Base-by-base conservation (phyloP, 164 flowering plant genomes). In the Hamamelis virginiana region DNA sequence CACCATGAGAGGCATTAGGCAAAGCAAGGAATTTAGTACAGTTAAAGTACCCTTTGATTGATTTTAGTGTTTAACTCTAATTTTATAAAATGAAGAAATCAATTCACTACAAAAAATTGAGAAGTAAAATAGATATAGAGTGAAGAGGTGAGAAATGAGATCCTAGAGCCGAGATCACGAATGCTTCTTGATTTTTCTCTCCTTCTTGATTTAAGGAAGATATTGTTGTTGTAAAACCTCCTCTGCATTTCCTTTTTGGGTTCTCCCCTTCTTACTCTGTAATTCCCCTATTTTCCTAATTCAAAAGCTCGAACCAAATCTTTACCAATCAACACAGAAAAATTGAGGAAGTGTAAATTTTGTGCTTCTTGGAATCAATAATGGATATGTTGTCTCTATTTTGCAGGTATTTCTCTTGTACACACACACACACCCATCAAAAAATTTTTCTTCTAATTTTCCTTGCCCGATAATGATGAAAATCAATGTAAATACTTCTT, bases 181-280 rank as follows among this genome's bases (percentile, higher is more conserved):
- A n/a, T n/a, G n/a, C n/a, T n/a, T n/a, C n/a, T n/a, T n/a, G n/a
- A n/a, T n/a, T n/a, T n/a, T n/a, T n/a, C n/a, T n/a, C n/a, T n/a
- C n/a, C 80, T 71, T 56, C 60, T 74, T 78, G 82, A 82, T 82
- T 79, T 82, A 80, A 82, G 79, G 50, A 67, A 62, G 66, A 53
- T 72, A 22, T 68, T 68, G 48, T 68, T 56, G 23, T 72, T 26
- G 58, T 77, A 72, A 75, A 71, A 65, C 18, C 62, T n/a, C n/a
- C n/a, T 69, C 81, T 77, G 62, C 76, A 65, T 73, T 71, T 73
- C 69, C 69, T 59, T 68, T 61, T 68, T 62, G 63, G 64, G 45
- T 55, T 46, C 72, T 65, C 56, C 27, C 21, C 44, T 45, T 60
- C 53, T 75, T 60, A 33, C 69, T 46, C 74, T 75, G 51, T 61